Evolutionary conservation across 2,329 filamentous ascomycete species (phyloP).

Genomic region (Colletotrichum sp.): DNA sequence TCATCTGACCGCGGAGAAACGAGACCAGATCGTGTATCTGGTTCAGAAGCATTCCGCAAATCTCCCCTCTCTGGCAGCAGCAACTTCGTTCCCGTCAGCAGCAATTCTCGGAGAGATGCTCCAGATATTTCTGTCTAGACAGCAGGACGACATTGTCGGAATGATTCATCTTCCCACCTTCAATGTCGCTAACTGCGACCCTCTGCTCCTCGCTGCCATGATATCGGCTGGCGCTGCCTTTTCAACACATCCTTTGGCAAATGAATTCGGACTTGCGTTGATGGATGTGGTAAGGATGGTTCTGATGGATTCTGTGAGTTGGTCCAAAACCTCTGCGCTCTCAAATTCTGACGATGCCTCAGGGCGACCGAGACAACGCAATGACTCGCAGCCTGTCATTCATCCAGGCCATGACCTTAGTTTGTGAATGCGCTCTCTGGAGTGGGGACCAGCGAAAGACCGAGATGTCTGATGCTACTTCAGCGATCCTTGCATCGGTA

Average conservation of each 20-base stretch:
- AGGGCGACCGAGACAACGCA: neutral
- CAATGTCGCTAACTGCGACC: neutral
- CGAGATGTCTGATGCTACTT: neutral
- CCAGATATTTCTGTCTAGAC: neutral
- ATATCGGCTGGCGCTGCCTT: neutral
- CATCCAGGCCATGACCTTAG: neutral
- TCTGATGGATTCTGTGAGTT: neutral
- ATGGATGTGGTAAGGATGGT: neutral
- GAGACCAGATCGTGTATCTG: neutral
- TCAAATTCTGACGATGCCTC: neutral
- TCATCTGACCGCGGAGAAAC: neutral
- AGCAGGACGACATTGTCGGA: neutral
- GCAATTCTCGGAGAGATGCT: neutral
- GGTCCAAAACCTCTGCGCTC: neutral
- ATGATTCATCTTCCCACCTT: neutral
- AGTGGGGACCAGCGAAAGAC: neutral
- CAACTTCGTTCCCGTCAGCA: neutral
- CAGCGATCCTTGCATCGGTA: neutral
- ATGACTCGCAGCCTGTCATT: neutral
- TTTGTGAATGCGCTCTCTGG: neutral
- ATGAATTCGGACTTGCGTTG: neutral
- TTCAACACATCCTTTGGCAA: neutral
- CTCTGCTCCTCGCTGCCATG: neutral
- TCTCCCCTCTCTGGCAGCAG: accelerated
- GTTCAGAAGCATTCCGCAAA: neutral